Evolutionary conservation across 495 filamentous ascomycete species (phyloP).

Genomic region (Penicillium waksmanii): DNA sequence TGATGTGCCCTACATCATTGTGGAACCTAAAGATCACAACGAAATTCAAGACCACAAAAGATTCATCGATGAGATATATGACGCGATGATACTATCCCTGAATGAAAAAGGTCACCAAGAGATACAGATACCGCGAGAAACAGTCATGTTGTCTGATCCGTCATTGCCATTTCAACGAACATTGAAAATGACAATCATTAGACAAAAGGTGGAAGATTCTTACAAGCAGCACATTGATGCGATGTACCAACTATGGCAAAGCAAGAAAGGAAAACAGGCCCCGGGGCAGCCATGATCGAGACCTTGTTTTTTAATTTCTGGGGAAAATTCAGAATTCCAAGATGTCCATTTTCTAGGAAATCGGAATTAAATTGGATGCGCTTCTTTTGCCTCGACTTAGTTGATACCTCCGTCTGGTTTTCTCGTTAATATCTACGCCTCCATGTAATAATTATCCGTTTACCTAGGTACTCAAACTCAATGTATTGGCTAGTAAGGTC

Average conservation of each 20-base stretch:
- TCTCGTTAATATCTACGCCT: too few species aligned
- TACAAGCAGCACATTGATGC: conserved; percentile 3
- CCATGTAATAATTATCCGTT: too few species aligned
- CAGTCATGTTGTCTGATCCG: conserved; percentile 3
- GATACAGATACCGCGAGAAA: conserved; percentile 5
- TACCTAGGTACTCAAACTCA: too few species aligned
- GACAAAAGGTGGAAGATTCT: background rate
- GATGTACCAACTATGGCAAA: conserved; percentile 1
- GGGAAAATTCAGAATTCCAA: background rate
- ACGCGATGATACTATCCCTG: background rate
- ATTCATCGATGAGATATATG: conserved; percentile 1
- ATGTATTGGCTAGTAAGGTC: too few species aligned
- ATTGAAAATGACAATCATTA: conserved; percentile 6
- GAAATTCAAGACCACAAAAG: background rate
- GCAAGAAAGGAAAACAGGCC: background rate
- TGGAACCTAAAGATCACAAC: conserved; percentile 1
- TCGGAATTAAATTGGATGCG: too few species aligned
- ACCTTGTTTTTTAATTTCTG: background rate
- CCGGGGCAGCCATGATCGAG: background rate
- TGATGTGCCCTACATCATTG: conserved; percentile 7
- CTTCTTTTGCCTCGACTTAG: too few species aligned
- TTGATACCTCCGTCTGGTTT: too few species aligned
- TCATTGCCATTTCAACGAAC: conserved; percentile 5
- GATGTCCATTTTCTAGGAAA: too few species aligned
- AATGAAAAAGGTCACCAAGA: background rate